These are phyloP conservation scores for Yamadazyma aaseri DNA, from an alignment of 1,139 yeast species.

Conservation along the genomic window DNA sequence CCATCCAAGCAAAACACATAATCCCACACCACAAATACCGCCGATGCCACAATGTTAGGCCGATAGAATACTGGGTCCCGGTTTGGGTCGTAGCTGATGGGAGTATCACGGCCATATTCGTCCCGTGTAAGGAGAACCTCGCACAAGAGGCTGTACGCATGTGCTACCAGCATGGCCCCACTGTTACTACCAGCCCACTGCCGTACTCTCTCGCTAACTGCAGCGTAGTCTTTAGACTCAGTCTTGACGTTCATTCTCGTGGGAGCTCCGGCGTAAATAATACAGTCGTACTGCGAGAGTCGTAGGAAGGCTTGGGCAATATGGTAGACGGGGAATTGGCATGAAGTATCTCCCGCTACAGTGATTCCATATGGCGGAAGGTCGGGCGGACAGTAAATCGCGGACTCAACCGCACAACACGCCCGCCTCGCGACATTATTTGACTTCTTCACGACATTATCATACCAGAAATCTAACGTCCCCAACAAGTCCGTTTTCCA, in stretches of 20 bases:
- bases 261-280: slow-evolving; percentile 74
- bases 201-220: slow-evolving; percentile 46
- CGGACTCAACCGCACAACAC: slow-evolving; percentile 27
- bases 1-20: slow-evolving; percentile 53
- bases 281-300: slow-evolving; percentile 67
- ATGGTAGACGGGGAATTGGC: slow-evolving; percentile 56
- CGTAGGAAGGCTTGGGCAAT: slow-evolving; percentile 63
- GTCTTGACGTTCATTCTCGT: slow-evolving; percentile 70
- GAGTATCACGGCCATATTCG: slow-evolving; percentile 19
- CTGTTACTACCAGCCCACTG: slow-evolving; percentile 38
- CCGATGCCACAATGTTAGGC: slow-evolving; percentile 52
- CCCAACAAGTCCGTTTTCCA: slow-evolving; percentile 62
- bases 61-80: slow-evolving; percentile 55
- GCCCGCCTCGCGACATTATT: slow-evolving; percentile 25
- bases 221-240: slow-evolving; percentile 44
- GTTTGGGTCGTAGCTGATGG: slow-evolving; percentile 42
- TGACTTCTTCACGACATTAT: slow-evolving; percentile 25
- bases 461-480: slow-evolving; percentile 59
- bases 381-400: slow-evolving; percentile 16
- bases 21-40: slow-evolving; percentile 56
- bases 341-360: slow-evolving; percentile 31
- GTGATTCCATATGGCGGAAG: slow-evolving; percentile 6
- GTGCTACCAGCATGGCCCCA: slow-evolving; percentile 42
- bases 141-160: slow-evolving; percentile 55
- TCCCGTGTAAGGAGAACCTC: slow-evolving; percentile 52